Evolutionary conservation across 2,329 filamentous ascomycete genomes (phyloP).

Genomic region (Phialocephala subalpina): DNA sequence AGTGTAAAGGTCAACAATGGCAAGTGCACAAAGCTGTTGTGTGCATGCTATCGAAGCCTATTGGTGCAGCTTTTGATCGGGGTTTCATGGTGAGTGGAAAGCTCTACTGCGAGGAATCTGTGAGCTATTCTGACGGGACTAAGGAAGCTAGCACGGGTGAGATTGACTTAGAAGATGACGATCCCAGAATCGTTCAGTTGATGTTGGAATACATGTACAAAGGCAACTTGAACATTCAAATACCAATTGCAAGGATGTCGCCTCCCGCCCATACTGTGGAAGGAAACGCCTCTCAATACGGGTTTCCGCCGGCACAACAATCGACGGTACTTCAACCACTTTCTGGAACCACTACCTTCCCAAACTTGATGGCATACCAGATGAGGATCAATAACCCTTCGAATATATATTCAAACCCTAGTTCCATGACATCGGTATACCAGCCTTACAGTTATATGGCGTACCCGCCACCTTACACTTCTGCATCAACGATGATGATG

Average conservation of each 20-base stretch:
- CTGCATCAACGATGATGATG: too few relatives aligned
- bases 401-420: not conserved
- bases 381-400: not conserved
- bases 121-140: too few relatives aligned
- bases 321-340: too few relatives aligned
- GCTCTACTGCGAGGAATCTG: not conserved
- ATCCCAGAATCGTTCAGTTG: not conserved
- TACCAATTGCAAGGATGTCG: not conserved
- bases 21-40: not conserved
- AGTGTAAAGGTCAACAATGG: not conserved
- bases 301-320: too few relatives aligned
- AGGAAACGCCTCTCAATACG: not conserved
- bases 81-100: not conserved
- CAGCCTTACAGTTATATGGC: not conserved
- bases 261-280: not conserved
- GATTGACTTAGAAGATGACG: not conserved
- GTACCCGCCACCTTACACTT: too few relatives aligned
- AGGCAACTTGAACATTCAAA: not conserved
- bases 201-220: constrained; percentile 3
- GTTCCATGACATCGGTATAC: not conserved
- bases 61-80: not conserved
- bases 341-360: too few relatives aligned
- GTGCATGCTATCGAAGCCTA: not conserved
- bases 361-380: too few relatives aligned
- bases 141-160: not conserved